phyloP scores from a whole-genome alignment of 1,139 yeast genomes.

The Wickerhamomyces sp. region DNA sequence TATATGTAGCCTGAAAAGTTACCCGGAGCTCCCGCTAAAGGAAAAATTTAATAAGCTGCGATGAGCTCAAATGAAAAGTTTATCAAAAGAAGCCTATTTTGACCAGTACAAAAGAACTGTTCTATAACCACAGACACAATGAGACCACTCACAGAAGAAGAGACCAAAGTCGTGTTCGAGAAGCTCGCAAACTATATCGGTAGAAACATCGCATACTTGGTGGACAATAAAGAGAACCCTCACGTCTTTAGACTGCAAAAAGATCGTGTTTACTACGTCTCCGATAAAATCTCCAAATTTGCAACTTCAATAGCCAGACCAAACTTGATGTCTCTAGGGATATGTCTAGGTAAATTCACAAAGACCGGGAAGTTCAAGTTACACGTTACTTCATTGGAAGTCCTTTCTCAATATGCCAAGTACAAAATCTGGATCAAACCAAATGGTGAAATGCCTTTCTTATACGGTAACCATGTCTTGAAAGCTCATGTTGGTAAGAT shows the following conservation, averaged over 20 bases:
- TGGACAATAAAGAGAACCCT: constrained; percentile 85
- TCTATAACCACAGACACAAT: constrained; percentile 31
- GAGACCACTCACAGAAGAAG: constrained; percentile 97
- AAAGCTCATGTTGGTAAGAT: constrained; percentile 96
- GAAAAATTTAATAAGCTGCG: background rate
- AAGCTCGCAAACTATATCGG: constrained; percentile 96
- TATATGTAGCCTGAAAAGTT: background rate
- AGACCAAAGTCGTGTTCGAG: constrained; percentile 92
- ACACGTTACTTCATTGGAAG: constrained; percentile 86
- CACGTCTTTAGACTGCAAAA: constrained; percentile 95
- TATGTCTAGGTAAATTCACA: constrained; percentile 93
- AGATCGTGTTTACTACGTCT: constrained; percentile 90
- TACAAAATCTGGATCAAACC: constrained; percentile 94
- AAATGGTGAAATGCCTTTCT: constrained; percentile 97
- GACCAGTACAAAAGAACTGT: background rate
- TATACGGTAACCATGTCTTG: constrained; percentile 93
- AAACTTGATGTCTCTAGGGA: constrained; percentile 87
- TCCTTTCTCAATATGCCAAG: constrained; percentile 82
- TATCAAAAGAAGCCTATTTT: background rate
- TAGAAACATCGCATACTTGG: constrained; percentile 80
- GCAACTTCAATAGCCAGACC: constrained; percentile 90
- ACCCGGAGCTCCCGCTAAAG: background rate
- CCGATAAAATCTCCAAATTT: constrained; percentile 74
- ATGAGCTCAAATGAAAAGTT: background rate
- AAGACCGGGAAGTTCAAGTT: constrained; percentile 95